phyloP scores from a whole-genome alignment of 495 filamentous ascomycete species.

The Cudoniella acicularis region DNA sequence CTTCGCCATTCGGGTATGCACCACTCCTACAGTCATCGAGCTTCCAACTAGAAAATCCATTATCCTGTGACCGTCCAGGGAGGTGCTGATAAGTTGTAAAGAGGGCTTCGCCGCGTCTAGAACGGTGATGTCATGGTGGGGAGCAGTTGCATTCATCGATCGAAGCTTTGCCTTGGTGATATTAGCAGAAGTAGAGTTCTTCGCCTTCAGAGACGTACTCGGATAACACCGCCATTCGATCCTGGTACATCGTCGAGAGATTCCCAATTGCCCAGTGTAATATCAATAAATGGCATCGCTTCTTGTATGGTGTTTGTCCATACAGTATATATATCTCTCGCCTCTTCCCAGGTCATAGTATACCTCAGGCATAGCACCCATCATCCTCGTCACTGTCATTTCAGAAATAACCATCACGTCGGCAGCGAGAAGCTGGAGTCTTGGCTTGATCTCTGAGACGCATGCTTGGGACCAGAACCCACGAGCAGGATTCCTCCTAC shows the following conservation, averaged over 20 bases:
- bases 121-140: conserved; percentile 1
- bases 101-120: background rate
- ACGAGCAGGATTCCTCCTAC: conserved; percentile 1
- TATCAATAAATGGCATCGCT: background rate
- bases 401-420: background rate
- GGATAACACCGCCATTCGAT: background rate
- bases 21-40: conserved; percentile 5
- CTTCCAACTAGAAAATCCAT: conserved; percentile 6
- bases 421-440: background rate
- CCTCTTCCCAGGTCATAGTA: background rate
- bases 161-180: background rate
- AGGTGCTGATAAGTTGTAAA: conserved; percentile 1
- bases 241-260: background rate
- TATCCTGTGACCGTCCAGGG: background rate
- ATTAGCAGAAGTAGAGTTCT: background rate
- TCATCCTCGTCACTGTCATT: background rate
- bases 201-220: background rate
- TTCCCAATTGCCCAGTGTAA: background rate
- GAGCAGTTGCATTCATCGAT: background rate
- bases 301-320: background rate
- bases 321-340: background rate
- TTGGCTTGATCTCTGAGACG: conserved; percentile 6
- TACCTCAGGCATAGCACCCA: background rate
- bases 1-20: conserved; percentile 15
- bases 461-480: conserved; percentile 8